Conservation (phyloP, 1,284 basidiomycete genomes). For the Volvariella surrecta region DNA sequence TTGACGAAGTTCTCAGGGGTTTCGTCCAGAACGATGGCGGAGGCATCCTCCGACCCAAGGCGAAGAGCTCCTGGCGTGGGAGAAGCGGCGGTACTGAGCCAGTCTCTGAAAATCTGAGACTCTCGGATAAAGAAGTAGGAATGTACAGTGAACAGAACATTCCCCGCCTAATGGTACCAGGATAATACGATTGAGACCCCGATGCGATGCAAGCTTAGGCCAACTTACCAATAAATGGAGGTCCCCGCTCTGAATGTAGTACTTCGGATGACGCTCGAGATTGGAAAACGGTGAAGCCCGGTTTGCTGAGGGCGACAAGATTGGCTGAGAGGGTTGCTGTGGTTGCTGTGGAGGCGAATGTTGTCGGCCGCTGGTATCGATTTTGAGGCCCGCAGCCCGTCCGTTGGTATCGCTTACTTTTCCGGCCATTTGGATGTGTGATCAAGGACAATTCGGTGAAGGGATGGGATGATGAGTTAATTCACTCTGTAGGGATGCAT, state of each 20-base stretch:
- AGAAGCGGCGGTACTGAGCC: conserved; percentile 30
- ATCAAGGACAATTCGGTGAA: too few relatives aligned
- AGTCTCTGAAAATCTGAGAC: not conserved
- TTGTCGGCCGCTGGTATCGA: too few relatives aligned
- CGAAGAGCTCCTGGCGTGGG: not conserved
- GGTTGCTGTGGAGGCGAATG: too few relatives aligned
- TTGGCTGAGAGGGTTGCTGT: too few relatives aligned
- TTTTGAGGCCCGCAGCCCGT: too few relatives aligned
- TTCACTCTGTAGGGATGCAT: too few relatives aligned
- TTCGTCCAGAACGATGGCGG: conserved; percentile 36
- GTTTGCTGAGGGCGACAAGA: not conserved
- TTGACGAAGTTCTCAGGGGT: conserved; percentile 39
- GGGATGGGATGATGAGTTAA: too few relatives aligned
- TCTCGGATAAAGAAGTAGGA: conserved; percentile 54
- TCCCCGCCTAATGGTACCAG: conserved; percentile 36
- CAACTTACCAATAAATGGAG: conserved; percentile 43
- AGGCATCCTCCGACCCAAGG: conserved; percentile 28
- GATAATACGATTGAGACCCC: too few relatives aligned
- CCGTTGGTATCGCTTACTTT: too few relatives aligned
- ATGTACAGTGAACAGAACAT: conserved; percentile 38
- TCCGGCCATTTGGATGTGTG: too few relatives aligned
- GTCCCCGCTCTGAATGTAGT: conserved; percentile 47
- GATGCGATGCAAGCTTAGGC: not conserved
- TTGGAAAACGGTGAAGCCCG: conserved; percentile 8
- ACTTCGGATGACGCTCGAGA: conserved; percentile 28